These are phyloP conservation scores for Hyparrhenia diplandra DNA, from an alignment of 176 grass and related monocot genomes.

Conservation along the genomic window DNA sequence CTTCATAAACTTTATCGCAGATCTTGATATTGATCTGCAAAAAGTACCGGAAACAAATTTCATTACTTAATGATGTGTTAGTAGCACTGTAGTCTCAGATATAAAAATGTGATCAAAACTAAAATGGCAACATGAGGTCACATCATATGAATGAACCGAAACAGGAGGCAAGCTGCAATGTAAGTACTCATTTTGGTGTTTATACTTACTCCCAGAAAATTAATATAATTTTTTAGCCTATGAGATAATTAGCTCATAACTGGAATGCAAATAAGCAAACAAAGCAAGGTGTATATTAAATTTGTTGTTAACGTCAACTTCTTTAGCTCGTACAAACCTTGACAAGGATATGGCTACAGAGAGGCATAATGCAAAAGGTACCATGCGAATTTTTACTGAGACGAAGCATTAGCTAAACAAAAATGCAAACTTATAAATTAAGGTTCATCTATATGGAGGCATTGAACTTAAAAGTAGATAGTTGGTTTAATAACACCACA, in stretches of 20 bases:
- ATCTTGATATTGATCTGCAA: conserved; percentile 36
- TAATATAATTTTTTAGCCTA: background rate
- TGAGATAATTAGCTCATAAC: background rate
- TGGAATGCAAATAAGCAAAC: no score
- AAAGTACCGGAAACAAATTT: conserved; percentile 6
- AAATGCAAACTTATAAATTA: background rate
- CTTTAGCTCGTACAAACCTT: background rate
- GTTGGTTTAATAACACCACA: conserved; percentile 14
- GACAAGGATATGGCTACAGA: background rate
- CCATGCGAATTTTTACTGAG: background rate
- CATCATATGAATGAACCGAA: background rate
- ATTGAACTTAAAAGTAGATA: conserved; percentile 11
- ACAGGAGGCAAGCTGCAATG: background rate
- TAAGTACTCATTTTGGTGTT: background rate
- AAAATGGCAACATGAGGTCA: background rate
- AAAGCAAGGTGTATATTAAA: background rate
- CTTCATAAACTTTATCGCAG: no score
- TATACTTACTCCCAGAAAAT: background rate
- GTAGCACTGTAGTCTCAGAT: background rate
- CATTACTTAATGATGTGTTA: background rate
- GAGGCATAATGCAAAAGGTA: background rate
- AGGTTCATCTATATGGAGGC: background rate
- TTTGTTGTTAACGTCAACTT: background rate
- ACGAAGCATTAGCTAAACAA: background rate
- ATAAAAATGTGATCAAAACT: background rate